Conservation (phyloP, 768 basidiomycete species). For the Mycena alexandri region DNA sequence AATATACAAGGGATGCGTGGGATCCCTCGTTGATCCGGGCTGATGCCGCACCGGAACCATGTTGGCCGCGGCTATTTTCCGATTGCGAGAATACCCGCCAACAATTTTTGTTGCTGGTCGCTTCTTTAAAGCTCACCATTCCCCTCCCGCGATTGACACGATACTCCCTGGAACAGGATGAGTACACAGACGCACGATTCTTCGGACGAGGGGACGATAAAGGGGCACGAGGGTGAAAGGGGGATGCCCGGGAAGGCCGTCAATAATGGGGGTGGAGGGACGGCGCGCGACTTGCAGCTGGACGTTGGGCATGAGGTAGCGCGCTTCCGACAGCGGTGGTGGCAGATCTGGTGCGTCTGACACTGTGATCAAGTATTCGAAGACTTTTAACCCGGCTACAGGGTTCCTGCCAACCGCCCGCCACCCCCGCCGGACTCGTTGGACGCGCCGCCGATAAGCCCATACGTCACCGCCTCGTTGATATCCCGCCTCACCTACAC, state of each 20-base stretch:
- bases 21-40: no score
- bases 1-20: no score
- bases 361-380: no score
- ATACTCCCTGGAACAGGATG: no score
- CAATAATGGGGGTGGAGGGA: neutral
- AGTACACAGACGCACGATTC: neutral
- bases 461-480: conserved; percentile 71
- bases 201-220: neutral
- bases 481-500: conserved; percentile 73
- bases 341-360: conserved; percentile 59
- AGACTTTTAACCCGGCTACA: no score
- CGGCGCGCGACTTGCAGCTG: conserved; percentile 45
- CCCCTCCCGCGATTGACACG: neutral
- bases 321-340: conserved; percentile 61
- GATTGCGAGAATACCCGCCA: no score
- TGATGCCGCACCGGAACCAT: no score
- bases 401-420: conserved; percentile 71
- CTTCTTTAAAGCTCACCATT: no score
- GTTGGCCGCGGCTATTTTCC: no score
- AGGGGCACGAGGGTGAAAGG: neutral
- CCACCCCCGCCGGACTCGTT: conserved; percentile 66
- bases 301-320: conserved; percentile 55
- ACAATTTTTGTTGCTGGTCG: no score
- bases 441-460: conserved; percentile 70
- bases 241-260: no score